Conservation (phyloP, 768 basidiomycete genomes). For the Phanerochaete sordida region DNA sequence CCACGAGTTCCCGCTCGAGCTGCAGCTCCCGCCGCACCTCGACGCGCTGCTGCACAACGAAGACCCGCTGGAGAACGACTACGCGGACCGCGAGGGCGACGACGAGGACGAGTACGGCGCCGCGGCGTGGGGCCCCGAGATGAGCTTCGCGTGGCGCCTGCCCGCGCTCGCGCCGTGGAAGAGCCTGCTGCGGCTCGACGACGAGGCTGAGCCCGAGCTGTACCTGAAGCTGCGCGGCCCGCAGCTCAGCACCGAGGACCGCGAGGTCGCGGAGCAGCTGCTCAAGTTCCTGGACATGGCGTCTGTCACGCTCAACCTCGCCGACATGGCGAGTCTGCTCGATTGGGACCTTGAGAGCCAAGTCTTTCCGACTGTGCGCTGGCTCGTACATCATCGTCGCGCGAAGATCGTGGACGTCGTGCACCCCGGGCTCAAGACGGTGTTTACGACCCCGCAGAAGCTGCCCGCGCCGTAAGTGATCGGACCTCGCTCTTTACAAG, state of each 20-base stretch:
- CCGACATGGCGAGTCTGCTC: conserved; percentile 74
- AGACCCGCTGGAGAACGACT: conserved; percentile 54
- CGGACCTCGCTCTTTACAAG: background rate
- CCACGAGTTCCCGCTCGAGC: conserved; percentile 74
- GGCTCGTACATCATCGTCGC: conserved; percentile 86
- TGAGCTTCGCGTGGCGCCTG: conserved; percentile 70
- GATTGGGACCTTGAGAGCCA: conserved; percentile 84
- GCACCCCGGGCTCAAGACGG: conserved; percentile 72
- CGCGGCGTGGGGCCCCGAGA: conserved; percentile 60
- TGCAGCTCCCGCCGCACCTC: conserved; percentile 83
- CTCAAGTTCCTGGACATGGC: conserved; percentile 73
- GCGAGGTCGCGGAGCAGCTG: conserved; percentile 64
- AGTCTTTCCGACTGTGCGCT: conserved; percentile 86
- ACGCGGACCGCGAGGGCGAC: conserved; percentile 46
- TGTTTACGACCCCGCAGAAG: conserved; percentile 71
- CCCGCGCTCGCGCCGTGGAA: conserved; percentile 88
- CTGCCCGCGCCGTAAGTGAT: conserved; percentile 56
- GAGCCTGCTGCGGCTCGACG: conserved; percentile 73
- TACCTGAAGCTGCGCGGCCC: conserved; percentile 57
- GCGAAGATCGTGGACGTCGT: conserved; percentile 89
- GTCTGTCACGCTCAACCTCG: conserved; percentile 74
- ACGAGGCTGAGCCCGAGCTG: conserved; percentile 51
- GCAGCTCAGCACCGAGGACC: conserved; percentile 61
- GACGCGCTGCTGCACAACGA: conserved; percentile 67
- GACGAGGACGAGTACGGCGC: conserved; percentile 31